Percentiles rank a stretch among this genome's conserved stretches.
phyloP scores from a whole-genome alignment of 495 filamentous ascomycete species.

The Lichina pygmaea region DNA sequence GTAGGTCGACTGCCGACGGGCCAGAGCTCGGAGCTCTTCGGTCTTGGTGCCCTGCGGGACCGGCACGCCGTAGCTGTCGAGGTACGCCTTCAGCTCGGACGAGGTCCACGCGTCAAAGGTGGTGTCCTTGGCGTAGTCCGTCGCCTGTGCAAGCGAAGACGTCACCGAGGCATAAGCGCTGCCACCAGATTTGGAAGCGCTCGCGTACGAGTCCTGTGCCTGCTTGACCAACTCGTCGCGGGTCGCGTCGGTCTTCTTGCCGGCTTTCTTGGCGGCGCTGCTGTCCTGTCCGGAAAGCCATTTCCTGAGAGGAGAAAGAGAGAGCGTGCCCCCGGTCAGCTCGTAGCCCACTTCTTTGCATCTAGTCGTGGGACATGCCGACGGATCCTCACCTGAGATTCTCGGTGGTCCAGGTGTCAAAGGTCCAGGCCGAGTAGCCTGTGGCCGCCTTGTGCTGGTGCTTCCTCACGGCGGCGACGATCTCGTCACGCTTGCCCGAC shows the following conservation, averaged over 20 bases:
- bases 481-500: conserved; percentile 47
- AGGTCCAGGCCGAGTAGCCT: conserved; percentile 56
- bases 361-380: not conserved
- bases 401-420: conserved; percentile 57
- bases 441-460: conserved; percentile 44
- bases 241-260: conserved; percentile 33
- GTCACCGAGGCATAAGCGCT: conserved; percentile 45
- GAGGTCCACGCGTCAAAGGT: conserved; percentile 64
- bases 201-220: conserved; percentile 42
- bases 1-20: conserved; percentile 44
- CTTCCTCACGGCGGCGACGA: conserved; percentile 45
- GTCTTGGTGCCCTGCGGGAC: conserved; percentile 6
- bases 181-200: conserved; percentile 42
- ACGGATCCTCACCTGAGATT: conserved; percentile 31
- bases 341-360: not conserved
- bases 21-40: conserved; percentile 39
- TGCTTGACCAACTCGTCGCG: conserved; percentile 46
- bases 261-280: conserved; percentile 38
- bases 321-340: not conserved
- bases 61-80: conserved; percentile 4
- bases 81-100: conserved; percentile 10
- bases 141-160: conserved; percentile 40
- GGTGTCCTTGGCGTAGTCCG: conserved; percentile 36
- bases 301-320: conserved; percentile 18
- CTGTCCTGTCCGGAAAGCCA: conserved; percentile 33